A percentile compares a stretch with the other conserved stretches of the same genome.
phyloP scores from a whole-genome alignment of 331 rosid species.

The Rosa hybrid region DNA sequence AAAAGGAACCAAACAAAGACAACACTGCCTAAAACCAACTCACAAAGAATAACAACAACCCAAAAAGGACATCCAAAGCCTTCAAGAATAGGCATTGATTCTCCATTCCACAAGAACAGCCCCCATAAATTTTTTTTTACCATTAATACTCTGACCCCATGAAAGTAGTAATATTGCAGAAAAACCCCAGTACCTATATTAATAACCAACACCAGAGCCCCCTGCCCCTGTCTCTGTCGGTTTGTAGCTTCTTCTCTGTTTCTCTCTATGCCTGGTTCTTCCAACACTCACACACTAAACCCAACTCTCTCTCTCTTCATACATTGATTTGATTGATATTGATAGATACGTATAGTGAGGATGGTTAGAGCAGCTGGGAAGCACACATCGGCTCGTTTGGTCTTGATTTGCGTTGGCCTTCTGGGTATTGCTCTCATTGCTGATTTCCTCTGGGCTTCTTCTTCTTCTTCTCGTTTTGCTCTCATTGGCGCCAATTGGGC shows the following conservation, averaged over 20 bases:
- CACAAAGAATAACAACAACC: no score
- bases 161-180: background rate
- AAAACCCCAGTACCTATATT: background rate
- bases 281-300: background rate
- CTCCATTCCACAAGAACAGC: no score
- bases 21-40: no score
- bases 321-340: background rate
- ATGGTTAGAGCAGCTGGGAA: slow-evolving; percentile 68
- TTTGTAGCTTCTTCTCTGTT: background rate
- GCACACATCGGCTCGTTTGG: slow-evolving; percentile 55
- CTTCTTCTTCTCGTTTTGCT: slow-evolving; percentile 21
- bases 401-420: slow-evolving; percentile 53
- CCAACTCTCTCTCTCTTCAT: background rate
- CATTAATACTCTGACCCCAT: background rate
- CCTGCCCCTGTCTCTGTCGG: background rate
- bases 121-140: no score
- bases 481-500: slow-evolving; percentile 34
- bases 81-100: no score
- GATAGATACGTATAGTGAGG: background rate
- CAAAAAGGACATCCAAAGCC: no score
- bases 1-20: no score
- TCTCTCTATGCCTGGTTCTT: background rate
- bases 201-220: no score
- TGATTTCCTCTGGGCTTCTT: slow-evolving; percentile 65
- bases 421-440: slow-evolving; percentile 65